Conservation (phyloP, 2,329 filamentous ascomycete genomes). For the Aspergillus brasiliensis region DNA sequence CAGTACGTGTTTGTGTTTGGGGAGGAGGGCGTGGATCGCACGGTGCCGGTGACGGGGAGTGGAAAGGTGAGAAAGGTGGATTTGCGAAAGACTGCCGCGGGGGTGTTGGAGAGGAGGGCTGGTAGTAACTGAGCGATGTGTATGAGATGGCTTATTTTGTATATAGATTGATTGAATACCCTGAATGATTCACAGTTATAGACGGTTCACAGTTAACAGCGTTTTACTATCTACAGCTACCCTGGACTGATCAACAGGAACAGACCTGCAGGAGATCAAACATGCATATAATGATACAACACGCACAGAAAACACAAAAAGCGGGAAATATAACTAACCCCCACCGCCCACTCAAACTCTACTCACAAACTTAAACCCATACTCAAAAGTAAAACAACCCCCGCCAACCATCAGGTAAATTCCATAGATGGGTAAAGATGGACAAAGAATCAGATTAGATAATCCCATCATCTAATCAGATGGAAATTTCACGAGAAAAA, state of each 20-base stretch:
- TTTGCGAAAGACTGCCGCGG: constrained; percentile 51
- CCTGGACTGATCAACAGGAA: not conserved
- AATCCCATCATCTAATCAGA: not conserved
- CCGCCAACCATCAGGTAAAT: not conserved
- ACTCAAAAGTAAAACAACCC: not conserved
- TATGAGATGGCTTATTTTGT: not conserved
- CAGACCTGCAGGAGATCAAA: not conserved
- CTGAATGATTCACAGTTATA: not conserved
- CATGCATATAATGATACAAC: not conserved
- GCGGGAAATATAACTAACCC: not conserved
- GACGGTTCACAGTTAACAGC: too few relatives aligned
- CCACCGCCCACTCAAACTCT: not conserved
- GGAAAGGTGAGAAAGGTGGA: constrained; percentile 69
- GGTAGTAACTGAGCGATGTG: not conserved
- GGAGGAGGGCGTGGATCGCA: constrained; percentile 53
- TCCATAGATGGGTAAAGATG: not conserved
- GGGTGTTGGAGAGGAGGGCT: constrained; percentile 39
- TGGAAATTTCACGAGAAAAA: not conserved
- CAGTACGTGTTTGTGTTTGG: constrained; percentile 77
- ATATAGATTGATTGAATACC: not conserved
- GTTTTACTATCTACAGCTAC: too few relatives aligned
- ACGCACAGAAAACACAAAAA: not conserved
- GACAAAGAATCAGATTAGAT: not conserved
- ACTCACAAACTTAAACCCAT: not conserved
- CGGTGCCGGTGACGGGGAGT: constrained; percentile 68